Base-by-base conservation (phyloP, 768 basidiomycete species). In the Mycena alexandri region DNA sequence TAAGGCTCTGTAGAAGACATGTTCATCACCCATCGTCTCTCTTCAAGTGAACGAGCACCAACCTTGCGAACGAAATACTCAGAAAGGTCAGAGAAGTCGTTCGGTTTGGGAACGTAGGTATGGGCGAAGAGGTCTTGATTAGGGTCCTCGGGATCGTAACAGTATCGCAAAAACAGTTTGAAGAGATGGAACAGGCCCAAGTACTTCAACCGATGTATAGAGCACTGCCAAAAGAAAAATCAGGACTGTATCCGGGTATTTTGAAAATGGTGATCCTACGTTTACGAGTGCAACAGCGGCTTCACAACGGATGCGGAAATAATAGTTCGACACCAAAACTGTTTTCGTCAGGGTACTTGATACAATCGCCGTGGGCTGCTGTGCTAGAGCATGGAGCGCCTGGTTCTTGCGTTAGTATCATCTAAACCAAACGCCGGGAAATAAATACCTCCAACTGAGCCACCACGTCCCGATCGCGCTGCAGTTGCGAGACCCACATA, bases 61-160 rank as follows among this genome's bases (percentile, higher is more conserved):
- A 93, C 97, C 88, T 97, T 97, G 71, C 94, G 92, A 29, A 99
- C 93, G 73, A 98, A 96, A 77, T 99, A 98, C 71, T 98, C 94
- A 0, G 95, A 80, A 34, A 98, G 81, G 72, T 98, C 94, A 62
- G 90, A 88, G 77, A 99, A 99, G 72, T 98, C 92, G 75, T 98
- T 99, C 17, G 96, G 94, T 72, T 93, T 91, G 2, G 96, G 96
- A n/a, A 96, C 93, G 77, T 93, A 96, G 44, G 89, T 92, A 75
- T 95, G 93, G 9, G 83, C 84, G 77, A 97, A 96, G 8, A 96
- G 83, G 74, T 96, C 93, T 75, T 93, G 92, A 66, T 87, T 90
- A 19, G 84, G 79, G 69, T 95, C 93, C 75, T 93, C 90, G 0
- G 94, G 93, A 22, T 96, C 93, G 75, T 96, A 97, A 71, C 92